These are phyloP conservation scores for Cytospora leucostoma DNA, from an alignment of 2,329 filamentous ascomycete genomes.

Conservation along the genomic window DNA sequence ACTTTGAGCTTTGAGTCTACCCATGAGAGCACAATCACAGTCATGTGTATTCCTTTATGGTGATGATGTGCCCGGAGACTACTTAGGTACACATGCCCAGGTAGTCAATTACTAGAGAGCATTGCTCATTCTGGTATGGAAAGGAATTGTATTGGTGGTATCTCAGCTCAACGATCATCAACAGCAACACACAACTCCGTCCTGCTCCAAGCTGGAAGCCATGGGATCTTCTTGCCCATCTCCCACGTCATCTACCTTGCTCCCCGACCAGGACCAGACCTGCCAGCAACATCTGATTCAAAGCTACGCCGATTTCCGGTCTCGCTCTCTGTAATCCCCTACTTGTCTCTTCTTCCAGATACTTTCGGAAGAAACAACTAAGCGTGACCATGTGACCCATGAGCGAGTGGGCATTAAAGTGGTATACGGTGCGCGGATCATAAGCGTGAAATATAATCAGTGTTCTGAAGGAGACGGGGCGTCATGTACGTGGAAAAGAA, in stretches of 20 bases:
- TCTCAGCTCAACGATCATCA: constrained; percentile 25
- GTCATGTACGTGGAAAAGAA: constrained; percentile 2
- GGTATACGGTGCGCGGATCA: not conserved
- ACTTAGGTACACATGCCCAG: too few species aligned
- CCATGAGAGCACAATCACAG: too few species aligned
- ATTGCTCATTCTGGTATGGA: constrained; percentile 1
- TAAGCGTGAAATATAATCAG: not conserved
- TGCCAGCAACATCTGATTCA: not conserved
- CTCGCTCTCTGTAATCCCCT: constrained; percentile 1
- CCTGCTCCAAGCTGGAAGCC: not conserved
- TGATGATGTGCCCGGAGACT: too few species aligned
- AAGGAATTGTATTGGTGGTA: constrained; percentile 27
- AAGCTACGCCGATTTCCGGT: not conserved
- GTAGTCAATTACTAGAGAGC: not conserved
- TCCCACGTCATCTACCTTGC: not conserved
- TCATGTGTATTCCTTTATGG: too few species aligned
- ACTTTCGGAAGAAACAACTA: not conserved
- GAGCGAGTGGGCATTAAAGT: constrained; percentile 16
- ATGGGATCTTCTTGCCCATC: constrained; percentile 4
- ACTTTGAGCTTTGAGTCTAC: too few species aligned
- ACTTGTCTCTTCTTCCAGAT: not conserved
- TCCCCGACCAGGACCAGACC: not conserved
- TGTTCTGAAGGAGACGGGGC: not conserved
- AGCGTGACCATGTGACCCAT: not conserved
- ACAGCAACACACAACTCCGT: constrained; percentile 24